Base-by-base conservation (phyloP, 441 rosid species). In the Populus hybrid region DNA sequence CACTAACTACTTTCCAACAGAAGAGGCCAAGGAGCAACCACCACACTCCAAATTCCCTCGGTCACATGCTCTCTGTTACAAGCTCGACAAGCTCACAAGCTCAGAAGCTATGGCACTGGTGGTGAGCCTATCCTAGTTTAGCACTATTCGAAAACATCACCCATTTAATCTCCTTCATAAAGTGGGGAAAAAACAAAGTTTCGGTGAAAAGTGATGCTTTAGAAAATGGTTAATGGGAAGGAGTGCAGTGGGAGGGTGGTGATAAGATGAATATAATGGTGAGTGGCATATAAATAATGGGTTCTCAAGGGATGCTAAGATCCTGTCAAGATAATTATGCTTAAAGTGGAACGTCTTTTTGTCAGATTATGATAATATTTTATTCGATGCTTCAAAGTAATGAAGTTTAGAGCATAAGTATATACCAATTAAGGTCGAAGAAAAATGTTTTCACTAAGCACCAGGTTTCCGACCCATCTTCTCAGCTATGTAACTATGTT, bases 1-100 rank as follows among this genome's bases (percentile, higher is more conserved):
- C 87, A 77, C 71, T 36, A 16, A 68, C 78, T 26, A 26, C 80
- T 76, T 63, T 78, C 74, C 38, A 64, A 64, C 70, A 14, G 31
- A 77, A 73, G 63, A 31, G 14, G 76, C 81, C 82, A 63, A 61
- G 29, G 42, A 69, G 56, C 61, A 24, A 4, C 56, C 7, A 24
- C 73, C 31, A 21, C 20, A 11, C 69, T 28, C 69, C 69, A 14
- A 70, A 70, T 9, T 11, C 73, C 72, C 50, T 5, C 0, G 20
- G 1, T 70, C 31, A 42, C 73, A 7, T 42, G 73, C 72, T 69
- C 53, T 21, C 53, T 38, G 72, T 35, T 14, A 38, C 16, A 1
- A 10, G 50, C 18, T 8, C 9, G 56, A 23, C 73, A 23, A 24
- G 24, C 61, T 40, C 61, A 4, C 21, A 6, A 40, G 61, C 50